phyloP scores from a whole-genome alignment of 352 stramenopile genomes.

The Pythium utonaiense region DNA sequence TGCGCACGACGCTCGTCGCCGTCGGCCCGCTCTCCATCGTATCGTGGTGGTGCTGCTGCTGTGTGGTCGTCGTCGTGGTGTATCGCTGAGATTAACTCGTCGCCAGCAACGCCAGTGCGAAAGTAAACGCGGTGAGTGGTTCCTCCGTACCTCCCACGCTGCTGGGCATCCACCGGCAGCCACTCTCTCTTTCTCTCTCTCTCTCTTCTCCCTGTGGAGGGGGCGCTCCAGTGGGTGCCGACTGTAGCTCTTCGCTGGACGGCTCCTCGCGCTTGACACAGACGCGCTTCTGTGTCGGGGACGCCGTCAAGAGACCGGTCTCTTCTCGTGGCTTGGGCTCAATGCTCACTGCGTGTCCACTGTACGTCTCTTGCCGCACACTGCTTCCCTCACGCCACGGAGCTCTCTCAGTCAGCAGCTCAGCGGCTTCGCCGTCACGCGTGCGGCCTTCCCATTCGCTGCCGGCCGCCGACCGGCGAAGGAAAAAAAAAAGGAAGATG shows the following conservation, averaged over 20 bases:
- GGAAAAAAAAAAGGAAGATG: slow-evolving; percentile 8
- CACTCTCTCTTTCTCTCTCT: no score
- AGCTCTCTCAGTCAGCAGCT: no score
- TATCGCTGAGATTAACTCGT: neutral
- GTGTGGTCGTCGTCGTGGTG: no score
- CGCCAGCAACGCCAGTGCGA: neutral
- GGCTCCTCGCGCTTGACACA: neutral
- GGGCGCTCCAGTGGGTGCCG: no score
- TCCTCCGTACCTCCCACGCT: no score
- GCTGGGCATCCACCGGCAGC: no score
- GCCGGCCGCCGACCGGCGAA: neutral
- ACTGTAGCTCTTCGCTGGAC: no score
- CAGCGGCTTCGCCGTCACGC: neutral
- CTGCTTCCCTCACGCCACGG: neutral
- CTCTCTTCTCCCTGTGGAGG: no score
- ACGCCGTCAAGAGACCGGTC: neutral
- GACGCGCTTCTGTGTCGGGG: neutral
- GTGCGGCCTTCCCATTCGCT: slow-evolving; percentile 4
- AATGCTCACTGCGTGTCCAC: neutral
- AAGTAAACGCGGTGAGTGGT: no score
- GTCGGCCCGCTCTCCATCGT: neutral
- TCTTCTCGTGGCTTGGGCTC: neutral
- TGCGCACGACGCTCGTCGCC: slow-evolving; percentile 13
- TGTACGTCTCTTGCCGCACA: slow-evolving; percentile 1
- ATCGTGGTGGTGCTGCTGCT: no score